Evolutionary conservation across 208 protist species (phyloP), one percentile per base, ranked within the genome.

Genomic region (Blechomonas ayalai): DNA sequence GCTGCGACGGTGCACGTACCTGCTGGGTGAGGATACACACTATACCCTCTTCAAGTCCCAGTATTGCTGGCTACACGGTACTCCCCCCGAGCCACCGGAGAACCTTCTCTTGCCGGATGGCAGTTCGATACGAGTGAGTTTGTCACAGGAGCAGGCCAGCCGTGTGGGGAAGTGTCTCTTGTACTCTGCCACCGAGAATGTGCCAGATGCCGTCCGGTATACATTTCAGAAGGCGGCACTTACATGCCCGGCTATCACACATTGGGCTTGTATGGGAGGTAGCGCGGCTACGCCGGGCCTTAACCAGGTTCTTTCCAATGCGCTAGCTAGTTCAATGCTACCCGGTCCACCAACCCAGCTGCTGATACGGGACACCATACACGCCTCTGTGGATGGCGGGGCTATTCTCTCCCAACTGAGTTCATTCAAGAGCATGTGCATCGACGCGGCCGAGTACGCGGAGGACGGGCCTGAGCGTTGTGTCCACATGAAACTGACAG

Each of bases 401-500:
- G 47, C 67, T 15, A 90, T 90, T 36, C 18, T 86, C 0, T 77
- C 79, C 1, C 80, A 88, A 39, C 56, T 92, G 15, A 82, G 67
- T 42, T 69, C 65, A 13, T 89, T 92, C 54, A 88, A 88, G 52
- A 49, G 61, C 43, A 78, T 92, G 65, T 90, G 77, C 40, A 33
- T 88, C 4, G 60, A 38, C 9, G 59, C 38, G 0, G 55, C 28
- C 15, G 77, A 77, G 26, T 92, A 92, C 64, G 66, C 53, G 19
- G 83, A 92, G 34, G 70, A 86, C 23, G 83, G 83, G 7, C 83
- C 83, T 0, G 61, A 80, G 20, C 65, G 67, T 18, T 92, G 78
- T 36, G 57, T 78, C 7, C 68, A 65, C 33, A 51, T 67, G 41
- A 76, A 83, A 32, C 44, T 70, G n/a, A 49, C 76, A 9, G 77